Base-by-base conservation (phyloP, 2,329 filamentous ascomycete genomes). In the Elsinoe perseae region DNA sequence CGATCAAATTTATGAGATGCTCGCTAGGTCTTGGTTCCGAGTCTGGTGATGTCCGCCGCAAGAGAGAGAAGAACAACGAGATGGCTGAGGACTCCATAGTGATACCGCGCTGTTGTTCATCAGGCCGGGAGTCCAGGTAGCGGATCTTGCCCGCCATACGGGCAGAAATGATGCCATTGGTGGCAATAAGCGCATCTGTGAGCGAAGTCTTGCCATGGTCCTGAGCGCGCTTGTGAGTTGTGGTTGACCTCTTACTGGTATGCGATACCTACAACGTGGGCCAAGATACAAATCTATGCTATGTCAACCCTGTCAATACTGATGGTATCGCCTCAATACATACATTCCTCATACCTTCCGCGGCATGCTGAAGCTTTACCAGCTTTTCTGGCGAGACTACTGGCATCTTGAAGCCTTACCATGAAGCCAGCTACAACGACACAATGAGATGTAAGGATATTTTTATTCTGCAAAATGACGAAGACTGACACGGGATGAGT, bases 41-140 rank as follows among this genome's bases (percentile, higher is more conserved):
- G 25, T 70, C 63, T 21, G 89, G 84, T 1, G 81, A 77, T 34
- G 82, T 76, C 63, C 89, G 82, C 63, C 91, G 81, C 55, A 95
- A 76, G 80, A 97, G 89, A 32, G 91, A 95, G 70, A 98, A 98
- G 73, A 87, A 95, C 30, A 98, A 78, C 0, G 93, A 97, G 61
- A 98, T 98, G 60, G 93, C 93, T 4, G 92, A 97, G 0, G 93
- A 97, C 71, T 98, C 93, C 93, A 98, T 98, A n/a, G 93, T 98
- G 68, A 98, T 98, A 57, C 93, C 93, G 62, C 93, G 86, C 14
- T 88, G 81, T 73, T 98, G 93, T 71, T 98, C 93, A 72, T 98
- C 93, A 1, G 92, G 92, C 42, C 93, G 80, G 20, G 93, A 97
- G 74, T 98, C 93, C 58, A 98, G 83, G 68, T 97, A 98, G 63